Evolutionary conservation across 805 yeast genomes (phyloP).

Genomic region (Candida dendrica): DNA sequence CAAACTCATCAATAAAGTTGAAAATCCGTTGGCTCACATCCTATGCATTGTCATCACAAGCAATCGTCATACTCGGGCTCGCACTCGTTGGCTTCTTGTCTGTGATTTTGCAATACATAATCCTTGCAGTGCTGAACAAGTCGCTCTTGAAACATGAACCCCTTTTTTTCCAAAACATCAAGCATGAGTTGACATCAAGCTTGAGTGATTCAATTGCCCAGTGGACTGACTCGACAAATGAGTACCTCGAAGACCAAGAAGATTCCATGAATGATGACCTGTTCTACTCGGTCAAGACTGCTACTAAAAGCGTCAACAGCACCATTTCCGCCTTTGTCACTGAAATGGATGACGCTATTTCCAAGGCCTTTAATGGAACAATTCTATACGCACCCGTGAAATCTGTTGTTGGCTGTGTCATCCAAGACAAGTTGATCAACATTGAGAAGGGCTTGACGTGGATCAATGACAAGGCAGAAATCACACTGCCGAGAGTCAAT

Average conservation of each 20-base stretch:
- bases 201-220: constrained; percentile 26
- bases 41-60: constrained; percentile 44
- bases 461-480: constrained; percentile 58
- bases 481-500: constrained; percentile 49
- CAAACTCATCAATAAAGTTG: constrained; percentile 7
- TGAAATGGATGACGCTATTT: constrained; percentile 52
- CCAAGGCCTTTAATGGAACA: constrained; percentile 59
- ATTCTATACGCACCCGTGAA: constrained; percentile 56
- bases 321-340: constrained; percentile 53
- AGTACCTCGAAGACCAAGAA: constrained; percentile 42
- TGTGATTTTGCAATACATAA: constrained; percentile 44
- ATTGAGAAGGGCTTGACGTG: constrained; percentile 72
- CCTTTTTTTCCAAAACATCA: constrained; percentile 10
- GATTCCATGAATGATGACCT: constrained; percentile 49
- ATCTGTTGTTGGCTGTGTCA: constrained; percentile 68
- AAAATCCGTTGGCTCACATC: constrained; percentile 30
- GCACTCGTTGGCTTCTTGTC: constrained; percentile 52
- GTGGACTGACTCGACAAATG: constrained; percentile 57
- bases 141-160: constrained; percentile 7
- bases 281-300: constrained; percentile 56
- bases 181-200: constrained; percentile 8
- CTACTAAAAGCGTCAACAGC: constrained; percentile 50
- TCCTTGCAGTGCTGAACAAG: constrained; percentile 29
- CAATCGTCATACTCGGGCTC: constrained; percentile 41
- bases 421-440: constrained; percentile 63